These are phyloP conservation scores for Pyronema domesticum DNA, from an alignment of 495 filamentous ascomycete genomes.

Conservation along the genomic window DNA sequence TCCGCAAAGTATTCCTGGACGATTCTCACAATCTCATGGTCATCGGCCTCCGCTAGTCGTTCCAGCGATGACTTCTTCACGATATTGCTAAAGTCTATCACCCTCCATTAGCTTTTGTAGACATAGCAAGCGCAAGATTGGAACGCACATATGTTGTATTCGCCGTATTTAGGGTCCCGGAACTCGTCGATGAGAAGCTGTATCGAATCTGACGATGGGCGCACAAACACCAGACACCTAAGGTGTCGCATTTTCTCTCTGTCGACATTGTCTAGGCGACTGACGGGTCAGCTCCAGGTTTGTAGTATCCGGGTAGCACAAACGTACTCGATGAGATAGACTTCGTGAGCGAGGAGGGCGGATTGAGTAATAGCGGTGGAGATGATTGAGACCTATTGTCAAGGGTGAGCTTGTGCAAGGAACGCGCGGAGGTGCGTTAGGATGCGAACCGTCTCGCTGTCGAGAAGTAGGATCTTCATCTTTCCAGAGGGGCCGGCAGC, in stretches of 20 bases:
- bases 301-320: not conserved
- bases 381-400: conserved; percentile 54
- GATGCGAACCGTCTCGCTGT: conserved; percentile 63
- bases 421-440: not conserved
- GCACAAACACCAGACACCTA: conserved; percentile 79
- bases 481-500: conserved; percentile 64
- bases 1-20: conserved; percentile 95
- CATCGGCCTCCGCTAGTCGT: conserved; percentile 88
- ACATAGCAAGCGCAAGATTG: not conserved
- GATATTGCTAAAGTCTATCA: conserved; percentile 73
- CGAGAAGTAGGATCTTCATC: conserved; percentile 96
- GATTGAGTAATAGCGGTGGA: conserved; percentile 94
- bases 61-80: conserved; percentile 93
- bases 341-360: conserved; percentile 84
- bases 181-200: conserved; percentile 90
- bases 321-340: conserved; percentile 76
- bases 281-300: conserved; percentile 13
- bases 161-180: conserved; percentile 89
- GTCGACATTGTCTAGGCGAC: conserved; percentile 70
- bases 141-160: conserved; percentile 66
- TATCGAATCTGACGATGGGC: conserved; percentile 77
- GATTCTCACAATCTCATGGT: conserved; percentile 81
- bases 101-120: not conserved
- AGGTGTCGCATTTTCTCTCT: conserved; percentile 97
- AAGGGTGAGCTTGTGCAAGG: not conserved